phyloP scores from a whole-genome alignment of 1,284 basidiomycete species.

The Fistulina hepatica region DNA sequence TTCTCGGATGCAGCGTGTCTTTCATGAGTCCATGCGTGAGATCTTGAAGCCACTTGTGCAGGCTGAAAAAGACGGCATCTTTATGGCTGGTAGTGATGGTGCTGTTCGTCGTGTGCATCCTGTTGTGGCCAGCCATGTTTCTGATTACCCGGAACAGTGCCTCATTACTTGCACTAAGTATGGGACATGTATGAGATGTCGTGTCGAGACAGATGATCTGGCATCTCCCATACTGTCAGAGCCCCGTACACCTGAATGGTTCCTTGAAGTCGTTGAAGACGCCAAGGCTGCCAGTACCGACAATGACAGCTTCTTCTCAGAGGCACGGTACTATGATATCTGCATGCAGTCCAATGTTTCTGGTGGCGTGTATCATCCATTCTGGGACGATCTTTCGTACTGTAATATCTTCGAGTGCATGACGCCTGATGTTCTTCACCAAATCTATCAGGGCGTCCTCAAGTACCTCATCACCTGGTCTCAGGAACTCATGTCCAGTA shows the following conservation, averaged over 20 bases:
- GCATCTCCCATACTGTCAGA: conserved; percentile 5
- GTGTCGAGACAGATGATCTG: conserved; percentile 16
- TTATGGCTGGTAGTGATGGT: conserved; percentile 16
- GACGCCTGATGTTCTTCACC: conserved; percentile 23
- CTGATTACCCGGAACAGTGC: conserved; percentile 23
- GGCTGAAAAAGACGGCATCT: conserved; percentile 17
- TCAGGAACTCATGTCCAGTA: too few relatives aligned
- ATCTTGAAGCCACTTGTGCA: conserved; percentile 18
- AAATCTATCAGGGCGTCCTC: conserved; percentile 20
- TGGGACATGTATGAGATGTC: not conserved
- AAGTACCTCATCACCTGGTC: too few relatives aligned
- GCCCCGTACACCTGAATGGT: too few relatives aligned
- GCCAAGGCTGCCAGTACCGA: conserved; percentile 8
- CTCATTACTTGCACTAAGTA: conserved; percentile 12
- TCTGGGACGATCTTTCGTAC: conserved; percentile 19
- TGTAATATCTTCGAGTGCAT: conserved; percentile 18
- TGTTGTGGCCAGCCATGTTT: conserved; percentile 18
- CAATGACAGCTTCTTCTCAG: too few relatives aligned
- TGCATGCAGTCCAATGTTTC: conserved; percentile 14
- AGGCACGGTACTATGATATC: conserved; percentile 8
- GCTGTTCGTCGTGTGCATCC: conserved; percentile 15
- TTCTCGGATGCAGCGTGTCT: conserved; percentile 28
- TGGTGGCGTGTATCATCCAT: conserved; percentile 18
- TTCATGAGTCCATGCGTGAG: conserved; percentile 24
- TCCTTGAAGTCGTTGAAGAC: conserved; percentile 9